These are phyloP conservation scores for Forsythia suspensa DNA, from an alignment of 257 asterid genomes.

Conservation along the genomic window DNA sequence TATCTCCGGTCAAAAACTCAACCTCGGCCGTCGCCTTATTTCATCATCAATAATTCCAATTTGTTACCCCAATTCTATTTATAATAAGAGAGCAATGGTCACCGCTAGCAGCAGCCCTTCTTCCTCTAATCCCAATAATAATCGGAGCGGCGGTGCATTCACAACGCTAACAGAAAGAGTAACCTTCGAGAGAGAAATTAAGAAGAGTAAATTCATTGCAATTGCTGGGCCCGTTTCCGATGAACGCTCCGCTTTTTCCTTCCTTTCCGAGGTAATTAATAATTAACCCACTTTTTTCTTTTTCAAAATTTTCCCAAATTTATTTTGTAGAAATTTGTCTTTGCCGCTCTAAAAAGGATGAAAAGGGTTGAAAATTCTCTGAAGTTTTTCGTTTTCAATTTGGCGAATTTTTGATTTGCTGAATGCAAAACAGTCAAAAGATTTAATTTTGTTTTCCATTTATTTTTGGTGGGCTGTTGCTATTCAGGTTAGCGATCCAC, in stretches of 20 bases:
- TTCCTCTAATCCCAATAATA: constrained; percentile 17
- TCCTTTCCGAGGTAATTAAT: constrained; percentile 63
- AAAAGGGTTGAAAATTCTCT: neutral
- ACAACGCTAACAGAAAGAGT: constrained; percentile 68
- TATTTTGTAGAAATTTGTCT: neutral
- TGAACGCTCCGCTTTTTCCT: constrained; percentile 65
- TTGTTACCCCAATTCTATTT: neutral
- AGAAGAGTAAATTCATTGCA: constrained; percentile 89
- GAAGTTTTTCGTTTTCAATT: neutral
- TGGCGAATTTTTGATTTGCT: neutral
- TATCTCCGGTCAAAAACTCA: constrained; percentile 6
- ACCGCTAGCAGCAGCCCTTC: constrained; percentile 29
- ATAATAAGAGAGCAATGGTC: constrained; percentile 36
- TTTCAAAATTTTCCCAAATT: neutral
- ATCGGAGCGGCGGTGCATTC: constrained; percentile 50
- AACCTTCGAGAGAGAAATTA: constrained; percentile 64
- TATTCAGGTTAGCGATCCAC: constrained; percentile 74
- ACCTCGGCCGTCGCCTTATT: constrained; percentile 6
- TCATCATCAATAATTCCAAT: constrained; percentile 17
- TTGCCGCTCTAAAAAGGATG: neutral
- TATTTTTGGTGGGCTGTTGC: constrained; percentile 9
- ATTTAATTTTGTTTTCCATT: neutral
- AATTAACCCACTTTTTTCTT: neutral
- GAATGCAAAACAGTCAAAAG: neutral
- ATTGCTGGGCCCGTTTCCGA: constrained; percentile 73